Base-by-base conservation (phyloP, 2,329 filamentous ascomycete species). In the Lanzia echinophila region DNA sequence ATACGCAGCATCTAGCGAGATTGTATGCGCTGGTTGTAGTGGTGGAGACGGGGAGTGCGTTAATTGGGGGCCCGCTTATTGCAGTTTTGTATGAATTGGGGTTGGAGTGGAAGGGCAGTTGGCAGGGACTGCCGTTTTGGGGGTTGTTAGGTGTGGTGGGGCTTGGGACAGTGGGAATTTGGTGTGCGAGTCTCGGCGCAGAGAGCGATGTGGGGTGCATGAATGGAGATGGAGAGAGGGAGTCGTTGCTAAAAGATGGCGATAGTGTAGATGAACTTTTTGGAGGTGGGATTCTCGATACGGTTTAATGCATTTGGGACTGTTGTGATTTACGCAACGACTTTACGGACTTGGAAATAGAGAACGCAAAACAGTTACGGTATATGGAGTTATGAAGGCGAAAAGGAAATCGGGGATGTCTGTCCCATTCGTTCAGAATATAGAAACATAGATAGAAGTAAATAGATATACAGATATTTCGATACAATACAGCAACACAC, bases 11-110 rank as follows among this genome's bases (percentile, higher is more conserved):
- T 38, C 47, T 65, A 4, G 65, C 50, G 7, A 56, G 60, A 11
- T 44, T 68, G 2, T 67, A 64, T 34, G 62, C 66, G 2, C 47
- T 58, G 5, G 60, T 66, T 31, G 56, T 58, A 4, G 53, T 67
- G 3, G 57, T 66, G 1, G 64, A 68, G 31, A 64, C 57, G 8
- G 34, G 58, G 19, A 62, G 63, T 22, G 45, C 56, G 3, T 46
- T 68, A 15, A 31, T 56, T 38, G 58, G 60, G 6, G 60, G 63
- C 1, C 65, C 65, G 2, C 47, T 44, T 6, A 32, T 67, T 3
- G 63, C 62, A 6, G 50, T 22, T 6, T 38, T 65, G 0, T 68
- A 62, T 55, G 58, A 60, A 1, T 17, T 60, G 10, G 66, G 65
- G 0, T 39, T 68, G 49, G 53, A 57, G 20, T 56, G 44, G 55